phyloP scores from a whole-genome alignment of 2,329 filamentous ascomycete genomes.

The Colletotrichum brevisporum region DNA sequence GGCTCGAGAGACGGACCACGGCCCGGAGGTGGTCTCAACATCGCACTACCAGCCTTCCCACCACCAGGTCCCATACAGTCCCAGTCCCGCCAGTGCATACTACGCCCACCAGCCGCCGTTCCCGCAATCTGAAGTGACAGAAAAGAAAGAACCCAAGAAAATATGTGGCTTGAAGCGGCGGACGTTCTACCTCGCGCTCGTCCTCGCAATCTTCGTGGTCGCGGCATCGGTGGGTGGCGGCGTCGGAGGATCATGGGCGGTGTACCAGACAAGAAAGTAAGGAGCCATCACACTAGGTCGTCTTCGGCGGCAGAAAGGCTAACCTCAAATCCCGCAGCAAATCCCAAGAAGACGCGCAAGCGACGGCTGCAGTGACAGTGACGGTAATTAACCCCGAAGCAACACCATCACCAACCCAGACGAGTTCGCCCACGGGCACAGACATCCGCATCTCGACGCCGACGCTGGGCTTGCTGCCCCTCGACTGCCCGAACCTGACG shows the following conservation, averaged over 20 bases:
- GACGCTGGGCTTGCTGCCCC: constrained; percentile 11
- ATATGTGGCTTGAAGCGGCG: constrained; percentile 23
- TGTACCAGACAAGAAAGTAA: constrained; percentile 21
- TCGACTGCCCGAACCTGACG: constrained; percentile 32
- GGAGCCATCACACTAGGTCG: neutral
- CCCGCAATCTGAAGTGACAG: neutral
- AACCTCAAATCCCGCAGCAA: neutral
- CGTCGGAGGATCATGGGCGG: constrained; percentile 30
- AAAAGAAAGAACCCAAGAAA: neutral
- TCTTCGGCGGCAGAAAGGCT: neutral
- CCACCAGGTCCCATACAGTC: neutral
- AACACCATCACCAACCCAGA: neutral
- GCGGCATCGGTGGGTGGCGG: constrained; percentile 33
- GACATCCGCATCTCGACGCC: neutral
- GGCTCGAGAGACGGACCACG: constrained; percentile 4
- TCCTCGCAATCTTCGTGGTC: constrained; percentile 18
- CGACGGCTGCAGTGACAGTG: neutral
- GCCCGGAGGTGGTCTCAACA: neutral
- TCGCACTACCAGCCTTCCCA: neutral
- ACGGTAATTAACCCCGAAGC: neutral
- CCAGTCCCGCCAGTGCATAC: neutral
- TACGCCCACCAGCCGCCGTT: neutral
- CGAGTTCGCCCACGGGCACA: neutral
- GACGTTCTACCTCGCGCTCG: constrained; percentile 23
- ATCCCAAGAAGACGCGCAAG: neutral